Evolutionary conservation across 208 protist genomes (phyloP), one percentile per base, ranked within the genome.

Genomic region (Leishmania aethiopica): DNA sequence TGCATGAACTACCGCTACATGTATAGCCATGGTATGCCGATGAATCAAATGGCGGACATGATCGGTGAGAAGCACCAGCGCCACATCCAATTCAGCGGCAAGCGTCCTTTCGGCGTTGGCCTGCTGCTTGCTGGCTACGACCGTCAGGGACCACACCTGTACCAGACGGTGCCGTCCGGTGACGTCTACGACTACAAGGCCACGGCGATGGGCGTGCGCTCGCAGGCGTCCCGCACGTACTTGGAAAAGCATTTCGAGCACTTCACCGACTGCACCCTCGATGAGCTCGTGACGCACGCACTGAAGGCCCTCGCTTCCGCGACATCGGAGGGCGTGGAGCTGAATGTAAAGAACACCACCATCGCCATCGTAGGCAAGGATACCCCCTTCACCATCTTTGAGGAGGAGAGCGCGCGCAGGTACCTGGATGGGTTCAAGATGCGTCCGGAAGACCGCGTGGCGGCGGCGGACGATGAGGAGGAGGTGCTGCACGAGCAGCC

Each of bases 21-120:
- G 88, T 96, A 94, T 82, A 94, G 92, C 83, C 82, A 88, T 60
- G 88, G 86, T 40, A 75, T 98, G 13, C 95, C 95, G 6, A 49
- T 98, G 25, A 84, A 87, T 45, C 86, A 95, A 49, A 86, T 99
- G 75, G 87, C 96, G 8, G 92, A 97, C 66, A 85, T 95, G 77
- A 84, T 98, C 45, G 95, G 89, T 13, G 96, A 98, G 51, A 98
- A 99, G 89, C 94, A 98, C 62, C 99, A 99, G 91, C 88, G 96
- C 55, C 96, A 99, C 91, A 99, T 99, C 57, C 99, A 99, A 90
- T 93, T 82, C 77, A 94, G 91, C 35, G 96, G 95, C 28, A 95
- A 98, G 72, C 95, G 99, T 8, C 99, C 99, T 42, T 99, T 99
- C 89, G 99, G 99, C 77, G 99, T 99, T n/a, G 99, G 99, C 40